A percentile compares a stretch with the other conserved stretches of the same genome.
Conservation (phyloP, 1,139 yeast species). For the Kodamaea anthophila region DNA sequence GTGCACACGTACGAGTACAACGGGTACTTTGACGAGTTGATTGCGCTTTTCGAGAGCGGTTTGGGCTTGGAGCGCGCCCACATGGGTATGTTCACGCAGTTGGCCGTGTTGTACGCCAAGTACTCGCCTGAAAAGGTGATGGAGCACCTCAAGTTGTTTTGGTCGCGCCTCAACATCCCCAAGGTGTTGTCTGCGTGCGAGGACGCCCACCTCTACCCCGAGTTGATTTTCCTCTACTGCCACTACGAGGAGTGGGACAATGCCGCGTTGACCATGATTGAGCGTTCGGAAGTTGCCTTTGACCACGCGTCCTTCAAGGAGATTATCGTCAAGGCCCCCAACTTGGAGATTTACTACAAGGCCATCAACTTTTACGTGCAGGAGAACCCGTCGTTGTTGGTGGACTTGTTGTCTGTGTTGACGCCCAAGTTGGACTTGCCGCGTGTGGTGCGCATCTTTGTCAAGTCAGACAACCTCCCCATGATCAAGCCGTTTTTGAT, state of each 20-base stretch:
- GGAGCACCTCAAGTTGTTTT: conserved; percentile 95
- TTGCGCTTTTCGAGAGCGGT: conserved; percentile 91
- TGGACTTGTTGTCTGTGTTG: conserved; percentile 77
- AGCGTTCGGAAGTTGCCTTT: conserved; percentile 86
- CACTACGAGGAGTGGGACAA: conserved; percentile 99
- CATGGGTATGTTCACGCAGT: conserved; percentile 99
- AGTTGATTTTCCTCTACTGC: conserved; percentile 89
- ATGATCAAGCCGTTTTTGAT: conserved; percentile 91
- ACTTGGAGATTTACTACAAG: conserved; percentile 93
- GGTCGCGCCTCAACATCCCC: conserved; percentile 98
- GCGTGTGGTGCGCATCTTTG: conserved; percentile 91
- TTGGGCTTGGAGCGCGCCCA: conserved; percentile 96
- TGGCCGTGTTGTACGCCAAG: conserved; percentile 85
- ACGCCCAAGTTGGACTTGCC: conserved; percentile 93
- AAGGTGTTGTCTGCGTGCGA: conserved; percentile 94
- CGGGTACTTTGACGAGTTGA: conserved; percentile 89
- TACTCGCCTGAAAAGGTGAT: conserved; percentile 86
- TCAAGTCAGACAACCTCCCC: conserved; percentile 92
- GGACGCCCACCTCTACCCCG: conserved; percentile 93
- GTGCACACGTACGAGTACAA: conserved; percentile 81
- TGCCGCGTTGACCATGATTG: conserved; percentile 97
- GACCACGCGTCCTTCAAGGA: conserved; percentile 94
- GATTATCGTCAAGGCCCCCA: conserved; percentile 88
- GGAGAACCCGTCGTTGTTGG: conserved; percentile 86
- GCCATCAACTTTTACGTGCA: conserved; percentile 91